A percentile compares a stretch with the other conserved stretches of the same genome.
Conservation (phyloP, 495 filamentous ascomycete genomes). For the Neurospora hispaniola region DNA sequence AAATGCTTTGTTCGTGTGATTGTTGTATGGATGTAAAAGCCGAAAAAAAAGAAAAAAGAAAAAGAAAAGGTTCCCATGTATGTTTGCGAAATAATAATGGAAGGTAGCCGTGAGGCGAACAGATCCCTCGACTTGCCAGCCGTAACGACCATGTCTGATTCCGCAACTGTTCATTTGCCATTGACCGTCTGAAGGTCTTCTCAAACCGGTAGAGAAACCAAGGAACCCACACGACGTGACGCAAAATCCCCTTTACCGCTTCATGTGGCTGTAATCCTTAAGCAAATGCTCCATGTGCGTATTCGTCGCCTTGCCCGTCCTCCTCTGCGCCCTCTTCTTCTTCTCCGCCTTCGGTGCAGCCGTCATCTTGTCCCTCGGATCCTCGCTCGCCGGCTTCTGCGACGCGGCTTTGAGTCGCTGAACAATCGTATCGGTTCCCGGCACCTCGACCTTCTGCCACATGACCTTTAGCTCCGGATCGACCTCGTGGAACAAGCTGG, state of each 20-base stretch:
- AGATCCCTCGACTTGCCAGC: background rate
- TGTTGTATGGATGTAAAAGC: background rate
- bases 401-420: slow-evolving; percentile 61
- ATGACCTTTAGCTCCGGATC: slow-evolving; percentile 72
- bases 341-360: slow-evolving; percentile 53
- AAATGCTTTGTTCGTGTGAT: background rate
- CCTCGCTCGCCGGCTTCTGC: slow-evolving; percentile 69
- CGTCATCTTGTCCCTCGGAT: slow-evolving; percentile 49
- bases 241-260: slow-evolving; percentile 16
- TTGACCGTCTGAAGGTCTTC: background rate
- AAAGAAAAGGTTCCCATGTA: background rate
- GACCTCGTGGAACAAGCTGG: slow-evolving; percentile 60
- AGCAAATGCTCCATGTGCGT: slow-evolving; percentile 84
- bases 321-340: slow-evolving; percentile 55
- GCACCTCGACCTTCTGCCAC: slow-evolving; percentile 75
- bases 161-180: background rate
- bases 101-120: background rate
- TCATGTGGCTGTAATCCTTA: slow-evolving; percentile 64
- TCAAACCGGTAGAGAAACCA: background rate
- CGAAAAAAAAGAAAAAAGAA: background rate
- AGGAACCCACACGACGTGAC: background rate
- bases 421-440: slow-evolving; percentile 62
- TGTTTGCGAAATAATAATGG: background rate
- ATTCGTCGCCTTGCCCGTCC: slow-evolving; percentile 80
- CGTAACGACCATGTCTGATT: background rate